Base-by-base conservation (phyloP, 1,284 basidiomycete genomes). In the Ganoderma leucocontextum region DNA sequence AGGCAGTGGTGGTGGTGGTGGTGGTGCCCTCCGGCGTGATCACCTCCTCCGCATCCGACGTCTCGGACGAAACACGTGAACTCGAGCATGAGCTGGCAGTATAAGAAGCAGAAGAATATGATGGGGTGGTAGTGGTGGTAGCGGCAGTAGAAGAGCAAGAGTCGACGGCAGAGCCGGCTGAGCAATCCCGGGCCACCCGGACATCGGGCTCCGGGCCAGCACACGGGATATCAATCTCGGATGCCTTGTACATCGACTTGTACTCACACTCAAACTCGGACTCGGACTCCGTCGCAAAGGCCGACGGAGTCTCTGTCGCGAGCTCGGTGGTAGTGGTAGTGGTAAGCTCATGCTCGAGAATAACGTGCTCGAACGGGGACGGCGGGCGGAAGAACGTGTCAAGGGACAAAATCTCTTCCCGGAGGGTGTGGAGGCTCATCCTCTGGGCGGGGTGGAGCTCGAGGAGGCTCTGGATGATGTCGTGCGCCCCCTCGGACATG, bases 381-480 rank as follows among this genome's bases (percentile, higher is more conserved):
- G 9, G 17, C 22, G 49, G 49, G 29, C 49, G 49, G 87, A 84
- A 74, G 73, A 74, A 74, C 35, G 71, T 65, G 25, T 66, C 62
- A 58, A 74, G 44, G 0, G 25, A 42, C 29, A 67, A 36, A 17
- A 74, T 60, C 15, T 60, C 68, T 17, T 64, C 47, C 35, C 91
- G 85, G 2, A 96, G 83, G 22, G 91, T 84, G 7, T 80, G 78
- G 60, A 96, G 82, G 19, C 85, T 83, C 61, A 87, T 85, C 19
- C 89, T 87, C 9, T 77, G 73, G 58, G 84, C 68, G 60, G 89
- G 84, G 73, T 87, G 83, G 19, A 85, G 75, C 41, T 78, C 77
- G 75, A 93, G 88, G 62, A 91, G 87, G 66, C 81, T 79, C 68
- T 86, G 87, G 71, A 94, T 81, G 71, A 94, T 82, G 1, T 74